Evolutionary conservation across 1,139 yeast species (phyloP).

Genomic region (Saccharomyces hybrid): DNA sequence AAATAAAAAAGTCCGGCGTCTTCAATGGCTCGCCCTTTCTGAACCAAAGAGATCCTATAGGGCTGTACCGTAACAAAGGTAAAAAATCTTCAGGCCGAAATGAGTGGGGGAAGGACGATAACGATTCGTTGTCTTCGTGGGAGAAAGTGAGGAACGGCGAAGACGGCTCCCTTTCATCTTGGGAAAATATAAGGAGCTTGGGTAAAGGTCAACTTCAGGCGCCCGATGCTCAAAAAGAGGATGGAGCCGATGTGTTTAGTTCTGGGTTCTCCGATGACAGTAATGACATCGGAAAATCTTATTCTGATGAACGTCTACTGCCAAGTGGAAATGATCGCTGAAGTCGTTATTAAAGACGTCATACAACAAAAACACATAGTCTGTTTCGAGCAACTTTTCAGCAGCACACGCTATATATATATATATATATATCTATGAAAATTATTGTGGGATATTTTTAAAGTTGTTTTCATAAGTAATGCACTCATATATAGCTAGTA

Average conservation of each 20-base stretch:
- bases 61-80: conserved; percentile 28
- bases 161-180: conserved; percentile 13
- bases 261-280: conserved; percentile 1
- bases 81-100: background rate
- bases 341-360: background rate
- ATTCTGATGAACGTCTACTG: background rate
- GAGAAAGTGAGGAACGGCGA: conserved; percentile 9
- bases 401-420: background rate
- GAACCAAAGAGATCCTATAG: conserved; percentile 34
- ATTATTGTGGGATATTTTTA: no score
- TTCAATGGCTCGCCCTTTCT: conserved; percentile 15
- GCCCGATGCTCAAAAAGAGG: background rate
- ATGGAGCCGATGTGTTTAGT: conserved; percentile 1
- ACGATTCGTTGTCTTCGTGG: conserved; percentile 18
- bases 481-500: background rate
- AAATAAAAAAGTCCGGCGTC: conserved; percentile 19
- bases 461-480: no score
- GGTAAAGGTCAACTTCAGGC: background rate
- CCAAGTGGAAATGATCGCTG: background rate
- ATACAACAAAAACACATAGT: no score
- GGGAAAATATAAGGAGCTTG: conserved; percentile 21
- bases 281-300: background rate
- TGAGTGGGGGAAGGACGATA: background rate
- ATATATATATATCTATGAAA: no score
- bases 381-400: no score